Evolutionary conservation across 345 rosid species (phyloP), one percentile per base, ranked within the genome.

Genomic region (Geranium brycei): DNA sequence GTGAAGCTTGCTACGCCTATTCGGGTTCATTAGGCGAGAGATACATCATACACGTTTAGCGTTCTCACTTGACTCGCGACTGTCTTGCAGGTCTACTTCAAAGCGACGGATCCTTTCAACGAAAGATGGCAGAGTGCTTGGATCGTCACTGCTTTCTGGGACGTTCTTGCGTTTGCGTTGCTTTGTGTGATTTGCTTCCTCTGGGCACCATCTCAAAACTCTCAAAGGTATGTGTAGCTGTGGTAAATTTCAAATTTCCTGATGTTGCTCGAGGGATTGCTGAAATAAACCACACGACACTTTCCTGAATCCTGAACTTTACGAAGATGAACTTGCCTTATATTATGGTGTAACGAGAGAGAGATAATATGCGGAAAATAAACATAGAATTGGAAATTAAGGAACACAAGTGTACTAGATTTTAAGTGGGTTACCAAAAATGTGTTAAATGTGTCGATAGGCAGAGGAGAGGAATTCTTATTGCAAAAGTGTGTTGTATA

Each of bases 111-210:
- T 72, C 96, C 95, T 63, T 93, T 85, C 79, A 93, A 80, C 65
- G 97, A 93, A 69, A 72, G 87, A 59, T 88, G 99, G 96, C 87
- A 78, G 64, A 82, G 85, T 75, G 96, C 97, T 67, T 93, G 97
- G 99, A 85, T 91, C 57, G 83, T 85, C 73, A 87, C 99, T 62
- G 91, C 95, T 62, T 93, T 88, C 79, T 93, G 97, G 99, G 95
- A 93, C 68, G 66, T 85, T 74, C 82, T 90, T 71, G 83, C 97
- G 41, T 86, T 82, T 69, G 77, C 74, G 56, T 70, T 93, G 76
- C 89, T 90, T 17, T 83, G 89, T 62, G 78, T 90, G 61, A 88
- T 93, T 67, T 93, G 96, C 80, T 83, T 83, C 75, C 95, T 90
- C 14, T 90, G 97, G 99, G 95, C 95, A 53, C 97, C 99, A 59